Evolutionary conservation across 2,329 filamentous ascomycete species (phyloP).

Genomic region (Aspergillus neoniger): DNA sequence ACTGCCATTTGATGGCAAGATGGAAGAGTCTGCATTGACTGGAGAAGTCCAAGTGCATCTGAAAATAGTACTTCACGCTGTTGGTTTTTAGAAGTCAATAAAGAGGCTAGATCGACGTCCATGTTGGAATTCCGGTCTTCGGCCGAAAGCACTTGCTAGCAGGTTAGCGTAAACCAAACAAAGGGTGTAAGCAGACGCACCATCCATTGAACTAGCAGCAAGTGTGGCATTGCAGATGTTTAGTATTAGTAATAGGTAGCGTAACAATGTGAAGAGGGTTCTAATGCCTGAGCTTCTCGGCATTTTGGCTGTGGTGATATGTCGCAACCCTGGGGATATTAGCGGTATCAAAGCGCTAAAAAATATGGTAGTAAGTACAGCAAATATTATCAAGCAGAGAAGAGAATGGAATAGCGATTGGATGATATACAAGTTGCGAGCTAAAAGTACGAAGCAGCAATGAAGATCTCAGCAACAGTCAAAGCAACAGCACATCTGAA

Average conservation of each 20-base stretch:
- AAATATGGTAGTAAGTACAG: accelerated
- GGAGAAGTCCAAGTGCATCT: conserved; percentile 47
- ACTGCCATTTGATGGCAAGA: conserved; percentile 58
- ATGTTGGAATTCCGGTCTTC: conserved; percentile 14
- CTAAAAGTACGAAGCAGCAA: not conserved
- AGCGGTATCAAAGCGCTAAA: not conserved
- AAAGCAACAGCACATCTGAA: not conserved
- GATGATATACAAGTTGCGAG: not conserved
- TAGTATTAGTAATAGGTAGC: not conserved
- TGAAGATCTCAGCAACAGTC: not conserved
- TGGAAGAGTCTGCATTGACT: conserved; percentile 48
- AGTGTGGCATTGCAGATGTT: no score
- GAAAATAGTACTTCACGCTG: conserved; percentile 41
- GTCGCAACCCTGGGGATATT: not conserved
- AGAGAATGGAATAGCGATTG: not conserved
- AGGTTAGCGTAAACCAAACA: not conserved
- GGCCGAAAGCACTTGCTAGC: conserved; percentile 6
- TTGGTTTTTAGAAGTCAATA: conserved; percentile 25
- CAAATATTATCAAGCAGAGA: not conserved
- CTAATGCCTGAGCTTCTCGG: not conserved
- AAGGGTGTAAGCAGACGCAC: conserved; percentile 1
- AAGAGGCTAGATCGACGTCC: conserved; percentile 31
- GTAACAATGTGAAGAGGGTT: not conserved
- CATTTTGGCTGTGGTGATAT: not conserved
- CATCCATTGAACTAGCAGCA: not conserved